Base-by-base conservation (phyloP, 208 protist genomes). In the Leishmania tropica region DNA sequence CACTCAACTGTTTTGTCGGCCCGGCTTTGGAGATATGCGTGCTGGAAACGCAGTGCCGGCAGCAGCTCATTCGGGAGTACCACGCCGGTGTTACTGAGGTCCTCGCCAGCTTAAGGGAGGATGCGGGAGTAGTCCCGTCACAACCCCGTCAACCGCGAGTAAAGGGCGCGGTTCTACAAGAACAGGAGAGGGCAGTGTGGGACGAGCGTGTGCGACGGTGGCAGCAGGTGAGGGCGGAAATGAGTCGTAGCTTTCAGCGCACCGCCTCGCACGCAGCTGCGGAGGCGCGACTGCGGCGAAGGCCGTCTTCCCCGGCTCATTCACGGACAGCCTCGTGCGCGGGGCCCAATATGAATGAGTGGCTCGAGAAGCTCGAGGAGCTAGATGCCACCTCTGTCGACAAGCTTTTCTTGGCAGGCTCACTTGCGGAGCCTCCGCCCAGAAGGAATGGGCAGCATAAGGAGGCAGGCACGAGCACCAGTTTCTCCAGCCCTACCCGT, bases 1-100 rank as follows among this genome's bases (percentile, higher is more conserved):
- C 65, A 42, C 65, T 85, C 42, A 42, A 76, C 45, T 81, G 51
- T 37, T 81, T 76, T 79, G 47, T 71, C 3, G 56, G 62, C 4
- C 78, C 78, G 13, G 31, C 28, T 48, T 71, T 81, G 17, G 78
- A 81, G 11, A 24, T 85, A 28, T 81, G 60, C 51, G 62, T 85
- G 62, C 51, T 78, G 42, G 82, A 85, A 79, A 85, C 82, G 13
- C 53, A 76, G 31, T 48, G 47, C 31, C 73, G 82, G 4, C 82
- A 85, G 48, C 71, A 21, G 37, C 75, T 85, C 37, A 35, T 78
- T 0, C 53, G 40, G 28, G 78, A 85, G 35, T 83, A 68, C 75
- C 40, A 53, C 48, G 31, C 35, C 37, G 74, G 74, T 35, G 74
- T 67, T 60, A n/a, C 53, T 3, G 74, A 45, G 13, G 7, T 62